Conservation (phyloP, 2,329 filamentous ascomycete species). For the Aspergillus luchuensis region DNA sequence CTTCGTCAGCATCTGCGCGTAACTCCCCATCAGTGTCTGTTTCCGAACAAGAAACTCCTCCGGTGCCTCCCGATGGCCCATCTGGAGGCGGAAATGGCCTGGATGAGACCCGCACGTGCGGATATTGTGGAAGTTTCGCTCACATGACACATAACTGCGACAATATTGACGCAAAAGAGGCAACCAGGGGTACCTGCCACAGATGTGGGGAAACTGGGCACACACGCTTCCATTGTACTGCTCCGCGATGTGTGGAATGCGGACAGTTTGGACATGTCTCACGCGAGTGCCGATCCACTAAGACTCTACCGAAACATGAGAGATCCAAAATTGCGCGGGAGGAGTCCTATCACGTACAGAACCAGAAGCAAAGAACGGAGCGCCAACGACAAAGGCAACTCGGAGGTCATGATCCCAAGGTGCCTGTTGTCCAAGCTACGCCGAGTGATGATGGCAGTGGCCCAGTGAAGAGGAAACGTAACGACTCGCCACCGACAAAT, state of each 20-base stretch:
- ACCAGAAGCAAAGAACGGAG: conserved; percentile 39
- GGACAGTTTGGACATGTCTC: conserved; percentile 47
- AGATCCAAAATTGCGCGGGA: conserved; percentile 39
- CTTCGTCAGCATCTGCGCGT: conserved; percentile 33
- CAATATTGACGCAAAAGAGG: conserved; percentile 44
- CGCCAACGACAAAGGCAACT: conserved; percentile 45
- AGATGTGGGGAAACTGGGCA: conserved; percentile 47
- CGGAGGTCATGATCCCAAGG: conserved; percentile 48
- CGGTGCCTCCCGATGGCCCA: conserved; percentile 36
- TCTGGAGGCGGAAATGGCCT: conserved; percentile 48
- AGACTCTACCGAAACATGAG: conserved; percentile 39
- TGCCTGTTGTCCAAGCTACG: conserved; percentile 43
- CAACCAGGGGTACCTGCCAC: conserved; percentile 42
- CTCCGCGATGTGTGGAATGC: conserved; percentile 47
- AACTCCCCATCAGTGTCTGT: conserved; percentile 25
- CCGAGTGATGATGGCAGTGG: conserved; percentile 19
- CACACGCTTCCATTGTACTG: conserved; percentile 40
- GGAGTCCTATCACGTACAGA: conserved; percentile 38
- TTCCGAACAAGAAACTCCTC: conserved; percentile 30
- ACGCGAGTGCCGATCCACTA: conserved; percentile 36
- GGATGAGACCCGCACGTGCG: conserved; percentile 46
- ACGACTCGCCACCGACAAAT: conserved; percentile 27
- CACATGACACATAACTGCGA: conserved; percentile 51
- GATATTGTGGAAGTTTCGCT: conserved; percentile 48
- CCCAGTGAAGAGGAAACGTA: conserved; percentile 38